These are phyloP conservation scores for Pythium angustatum DNA, from an alignment of 352 stramenopile genomes.

Conservation along the genomic window DNA sequence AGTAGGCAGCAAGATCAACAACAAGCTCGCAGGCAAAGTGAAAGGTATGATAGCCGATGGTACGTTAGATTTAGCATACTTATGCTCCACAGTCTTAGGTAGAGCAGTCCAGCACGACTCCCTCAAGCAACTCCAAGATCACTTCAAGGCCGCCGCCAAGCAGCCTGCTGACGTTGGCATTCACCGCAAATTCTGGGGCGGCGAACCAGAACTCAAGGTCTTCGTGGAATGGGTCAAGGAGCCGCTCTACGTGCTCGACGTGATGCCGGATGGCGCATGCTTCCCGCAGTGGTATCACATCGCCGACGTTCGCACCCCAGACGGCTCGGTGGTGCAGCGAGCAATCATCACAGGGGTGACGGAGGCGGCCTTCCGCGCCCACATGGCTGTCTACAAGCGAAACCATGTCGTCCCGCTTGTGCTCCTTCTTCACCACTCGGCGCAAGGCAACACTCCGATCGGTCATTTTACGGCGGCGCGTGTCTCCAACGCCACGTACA, in stretches of 20 bases:
- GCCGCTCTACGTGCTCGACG: conserved; percentile 10
- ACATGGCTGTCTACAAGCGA: conserved; percentile 6
- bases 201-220: conserved; percentile 6
- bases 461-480: conserved; percentile 8
- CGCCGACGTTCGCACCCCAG: not conserved
- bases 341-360: not conserved
- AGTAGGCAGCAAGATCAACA: not conserved
- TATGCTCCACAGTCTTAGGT: not conserved
- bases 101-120: not conserved
- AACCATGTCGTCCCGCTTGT: conserved; percentile 6
- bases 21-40: not conserved
- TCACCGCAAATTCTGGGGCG: not conserved
- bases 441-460: not conserved
- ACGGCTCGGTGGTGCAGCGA: not conserved
- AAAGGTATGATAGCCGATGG: not conserved
- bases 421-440: not conserved
- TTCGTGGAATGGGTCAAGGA: conserved; percentile 5
- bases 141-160: conserved; percentile 6
- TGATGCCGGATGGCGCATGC: conserved; percentile 2
- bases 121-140: not conserved
- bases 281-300: conserved; percentile 6
- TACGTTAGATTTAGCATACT: not conserved
- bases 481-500: not conserved
- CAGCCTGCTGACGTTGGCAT: not conserved
- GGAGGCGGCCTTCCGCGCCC: not conserved